A percentile compares a stretch with the other conserved stretches of the same genome.
Evolutionary conservation across 2,329 filamentous ascomycete genomes (phyloP).

Genomic region (Neurospora crassa): DNA sequence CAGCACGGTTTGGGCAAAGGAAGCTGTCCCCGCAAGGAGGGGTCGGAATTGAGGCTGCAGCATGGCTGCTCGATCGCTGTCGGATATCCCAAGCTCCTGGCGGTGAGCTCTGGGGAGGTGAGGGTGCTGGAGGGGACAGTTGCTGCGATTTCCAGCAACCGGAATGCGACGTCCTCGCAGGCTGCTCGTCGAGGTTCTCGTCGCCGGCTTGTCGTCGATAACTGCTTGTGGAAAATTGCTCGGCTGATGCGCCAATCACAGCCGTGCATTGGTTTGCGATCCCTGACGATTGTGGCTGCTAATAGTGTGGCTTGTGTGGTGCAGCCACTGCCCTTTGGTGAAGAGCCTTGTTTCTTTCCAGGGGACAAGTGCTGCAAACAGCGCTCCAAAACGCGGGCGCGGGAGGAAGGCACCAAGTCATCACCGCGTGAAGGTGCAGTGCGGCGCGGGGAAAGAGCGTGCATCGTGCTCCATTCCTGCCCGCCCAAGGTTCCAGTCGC

Average conservation of each 20-base stretch:
- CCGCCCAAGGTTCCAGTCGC: background rate
- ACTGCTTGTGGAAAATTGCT: background rate
- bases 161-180: background rate
- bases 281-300: background rate
- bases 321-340: background rate
- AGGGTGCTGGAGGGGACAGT: background rate
- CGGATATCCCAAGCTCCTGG: constrained; percentile 1
- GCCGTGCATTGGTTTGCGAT: background rate
- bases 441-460: background rate
- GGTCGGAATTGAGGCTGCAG: constrained; percentile 56
- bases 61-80: constrained; percentile 33
- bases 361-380: background rate
- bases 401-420: background rate
- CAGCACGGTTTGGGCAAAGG: constrained; percentile 15
- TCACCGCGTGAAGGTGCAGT: background rate
- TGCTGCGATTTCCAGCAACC: background rate
- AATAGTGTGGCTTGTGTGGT: constrained; percentile 1
- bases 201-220: background rate
- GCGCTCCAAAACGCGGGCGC: background rate
- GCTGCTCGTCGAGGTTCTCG: background rate
- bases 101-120: background rate
- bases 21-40: constrained; percentile 21
- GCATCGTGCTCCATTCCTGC: background rate
- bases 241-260: background rate
- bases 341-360: background rate